Conservation (phyloP, 129 eudicot genomes). For the Cynara cardunculus region DNA sequence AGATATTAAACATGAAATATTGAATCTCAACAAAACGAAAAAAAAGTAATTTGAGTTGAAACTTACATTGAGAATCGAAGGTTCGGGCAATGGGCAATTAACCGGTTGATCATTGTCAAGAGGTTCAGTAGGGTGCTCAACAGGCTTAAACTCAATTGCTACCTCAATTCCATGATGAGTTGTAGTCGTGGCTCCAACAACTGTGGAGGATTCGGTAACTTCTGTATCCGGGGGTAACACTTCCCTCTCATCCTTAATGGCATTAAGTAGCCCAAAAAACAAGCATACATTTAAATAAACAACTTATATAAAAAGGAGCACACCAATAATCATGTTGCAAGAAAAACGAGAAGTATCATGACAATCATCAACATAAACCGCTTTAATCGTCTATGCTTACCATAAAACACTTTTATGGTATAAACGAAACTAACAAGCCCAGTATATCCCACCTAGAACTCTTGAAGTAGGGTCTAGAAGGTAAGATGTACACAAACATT, state of each 20-base stretch:
- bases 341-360: background rate
- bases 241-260: slow-evolving; percentile 57
- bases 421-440: background rate
- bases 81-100: slow-evolving; percentile 88
- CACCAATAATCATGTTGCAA: background rate
- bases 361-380: background rate
- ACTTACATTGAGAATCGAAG: slow-evolving; percentile 93
- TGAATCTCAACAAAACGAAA: background rate
- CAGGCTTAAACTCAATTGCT: slow-evolving; percentile 82
- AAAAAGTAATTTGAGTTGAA: background rate
- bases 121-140: slow-evolving; percentile 89
- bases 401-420: background rate
- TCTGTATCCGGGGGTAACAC: slow-evolving; percentile 52
- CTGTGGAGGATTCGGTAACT: slow-evolving; percentile 25
- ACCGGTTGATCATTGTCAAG: slow-evolving; percentile 82
- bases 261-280: slow-evolving; percentile 9
- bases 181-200: slow-evolving; percentile 29
- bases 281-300: background rate
- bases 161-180: slow-evolving; percentile 80
- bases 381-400: background rate
- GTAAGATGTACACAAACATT: background rate
- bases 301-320: background rate
- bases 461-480: background rate
- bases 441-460: background rate
- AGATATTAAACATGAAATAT: background rate